Evolutionary conservation across 805 yeast species (phyloP).

Genomic region (Wickerhamiella vanderwaltii): DNA sequence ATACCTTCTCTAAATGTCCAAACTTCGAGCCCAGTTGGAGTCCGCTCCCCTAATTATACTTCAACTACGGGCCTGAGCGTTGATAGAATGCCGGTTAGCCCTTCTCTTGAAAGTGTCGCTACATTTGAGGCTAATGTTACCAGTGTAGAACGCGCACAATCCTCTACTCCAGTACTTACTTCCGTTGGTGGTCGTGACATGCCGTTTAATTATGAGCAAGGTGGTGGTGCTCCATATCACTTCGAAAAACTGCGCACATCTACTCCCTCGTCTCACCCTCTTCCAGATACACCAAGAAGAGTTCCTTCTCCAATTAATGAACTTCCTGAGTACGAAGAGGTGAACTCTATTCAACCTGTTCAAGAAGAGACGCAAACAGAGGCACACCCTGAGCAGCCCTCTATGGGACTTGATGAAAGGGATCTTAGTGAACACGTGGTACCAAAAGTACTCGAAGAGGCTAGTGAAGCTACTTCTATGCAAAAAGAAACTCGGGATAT

Average conservation of each 20-base stretch:
- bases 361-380: neutral
- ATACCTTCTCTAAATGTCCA: neutral
- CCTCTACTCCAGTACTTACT: slow-evolving; percentile 4
- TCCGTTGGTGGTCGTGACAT: neutral
- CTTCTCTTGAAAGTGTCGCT: slow-evolving; percentile 8
- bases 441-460: no score
- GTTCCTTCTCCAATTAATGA: slow-evolving; percentile 5
- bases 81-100: slow-evolving; percentile 4
- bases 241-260: slow-evolving; percentile 4
- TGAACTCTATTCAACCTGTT: neutral
- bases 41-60: neutral
- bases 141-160: slow-evolving; percentile 8
- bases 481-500: neutral
- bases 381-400: neutral
- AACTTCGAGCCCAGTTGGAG: neutral
- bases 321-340: neutral
- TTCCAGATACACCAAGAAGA: slow-evolving; percentile 4
- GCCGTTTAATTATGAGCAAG: neutral
- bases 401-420: neutral
- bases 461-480: no score
- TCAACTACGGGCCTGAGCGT: no score
- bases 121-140: slow-evolving; percentile 10
- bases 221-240: neutral
- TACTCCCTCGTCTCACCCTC: slow-evolving; percentile 3
- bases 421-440: neutral